Conservation (phyloP, 495 filamentous ascomycete species). For the Echria macrotheca region DNA sequence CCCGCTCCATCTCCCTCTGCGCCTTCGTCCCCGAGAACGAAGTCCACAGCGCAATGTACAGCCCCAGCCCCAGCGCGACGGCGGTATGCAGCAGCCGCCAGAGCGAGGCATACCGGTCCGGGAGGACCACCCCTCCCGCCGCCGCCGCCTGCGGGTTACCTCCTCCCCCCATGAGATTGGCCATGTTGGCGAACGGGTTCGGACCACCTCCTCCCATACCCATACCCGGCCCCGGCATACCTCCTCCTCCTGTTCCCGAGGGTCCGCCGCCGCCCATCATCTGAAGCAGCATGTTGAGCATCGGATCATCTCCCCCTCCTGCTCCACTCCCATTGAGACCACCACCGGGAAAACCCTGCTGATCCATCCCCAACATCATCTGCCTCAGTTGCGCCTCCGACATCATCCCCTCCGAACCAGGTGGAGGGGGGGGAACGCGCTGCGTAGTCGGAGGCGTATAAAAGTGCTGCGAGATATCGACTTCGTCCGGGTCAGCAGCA, state of each 20-base stretch:
- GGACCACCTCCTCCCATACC: conserved; percentile 15
- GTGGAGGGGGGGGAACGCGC: conserved; percentile 24
- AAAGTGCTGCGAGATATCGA: conserved; percentile 63
- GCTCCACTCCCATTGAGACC: no score
- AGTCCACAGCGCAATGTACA: conserved; percentile 63
- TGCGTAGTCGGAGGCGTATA: conserved; percentile 41
- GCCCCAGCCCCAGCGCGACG: conserved; percentile 62
- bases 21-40: conserved; percentile 56
- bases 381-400: conserved; percentile 39
- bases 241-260: no score
- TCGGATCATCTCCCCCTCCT: conserved; percentile 30
- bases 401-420: neutral
- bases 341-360: conserved; percentile 9
- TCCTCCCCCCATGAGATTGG: conserved; percentile 21
- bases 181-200: conserved; percentile 22
- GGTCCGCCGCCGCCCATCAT: conserved; percentile 21
- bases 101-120: conserved; percentile 46
- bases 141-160: conserved; percentile 12
- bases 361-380: conserved; percentile 41
- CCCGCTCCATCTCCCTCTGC: conserved; percentile 30
- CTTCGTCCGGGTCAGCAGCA: conserved; percentile 62
- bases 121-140: conserved; percentile 26
- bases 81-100: conserved; percentile 76
- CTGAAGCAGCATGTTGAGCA: conserved; percentile 32
- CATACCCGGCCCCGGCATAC: conserved; percentile 6